phyloP scores from a whole-genome alignment of 1,139 yeast species.

The Blastobotrys arbuscula region DNA sequence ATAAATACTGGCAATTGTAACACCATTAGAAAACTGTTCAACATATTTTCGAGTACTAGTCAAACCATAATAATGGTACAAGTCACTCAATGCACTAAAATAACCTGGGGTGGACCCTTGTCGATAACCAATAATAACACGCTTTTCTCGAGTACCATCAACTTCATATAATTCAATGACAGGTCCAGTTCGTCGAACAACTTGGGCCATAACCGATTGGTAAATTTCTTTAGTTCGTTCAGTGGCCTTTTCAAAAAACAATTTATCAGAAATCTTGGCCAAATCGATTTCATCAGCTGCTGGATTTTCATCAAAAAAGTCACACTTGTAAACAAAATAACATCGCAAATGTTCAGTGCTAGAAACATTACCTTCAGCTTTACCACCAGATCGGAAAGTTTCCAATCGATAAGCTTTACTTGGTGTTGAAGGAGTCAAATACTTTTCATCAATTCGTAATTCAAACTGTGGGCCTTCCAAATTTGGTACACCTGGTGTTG shows the following conservation, averaged over 20 bases:
- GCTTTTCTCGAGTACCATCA: conserved; percentile 70
- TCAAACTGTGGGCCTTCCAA: conserved; percentile 38
- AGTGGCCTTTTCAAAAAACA: conserved; percentile 76
- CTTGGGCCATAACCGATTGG: conserved; percentile 64
- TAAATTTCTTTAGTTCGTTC: conserved; percentile 73
- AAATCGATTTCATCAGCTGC: conserved; percentile 46
- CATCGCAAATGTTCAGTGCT: conserved; percentile 57
- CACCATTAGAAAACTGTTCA: conserved; percentile 88
- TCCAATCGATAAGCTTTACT: conserved; percentile 64
- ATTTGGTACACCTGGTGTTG: conserved; percentile 39
- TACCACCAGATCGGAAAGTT: conserved; percentile 58
- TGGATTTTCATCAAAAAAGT: conserved; percentile 42
- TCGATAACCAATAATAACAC: conserved; percentile 84
- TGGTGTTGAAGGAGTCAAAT: conserved; percentile 56
- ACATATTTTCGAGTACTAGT: conserved; percentile 85
- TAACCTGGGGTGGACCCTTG: conserved; percentile 82
- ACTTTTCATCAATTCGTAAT: conserved; percentile 71
- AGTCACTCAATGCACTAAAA: conserved; percentile 79
- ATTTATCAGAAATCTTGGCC: conserved; percentile 66
- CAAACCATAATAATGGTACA: conserved; percentile 85
- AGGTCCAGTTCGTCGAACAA: conserved; percentile 79
- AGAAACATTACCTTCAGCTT: conserved; percentile 22
- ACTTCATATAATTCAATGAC: conserved; percentile 83
- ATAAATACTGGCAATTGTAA: conserved; percentile 81
- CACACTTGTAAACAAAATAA: conserved; percentile 80